Evolutionary conservation across 2,329 filamentous ascomycete genomes (phyloP).

Genomic region (Davidsoniella eucalypti): DNA sequence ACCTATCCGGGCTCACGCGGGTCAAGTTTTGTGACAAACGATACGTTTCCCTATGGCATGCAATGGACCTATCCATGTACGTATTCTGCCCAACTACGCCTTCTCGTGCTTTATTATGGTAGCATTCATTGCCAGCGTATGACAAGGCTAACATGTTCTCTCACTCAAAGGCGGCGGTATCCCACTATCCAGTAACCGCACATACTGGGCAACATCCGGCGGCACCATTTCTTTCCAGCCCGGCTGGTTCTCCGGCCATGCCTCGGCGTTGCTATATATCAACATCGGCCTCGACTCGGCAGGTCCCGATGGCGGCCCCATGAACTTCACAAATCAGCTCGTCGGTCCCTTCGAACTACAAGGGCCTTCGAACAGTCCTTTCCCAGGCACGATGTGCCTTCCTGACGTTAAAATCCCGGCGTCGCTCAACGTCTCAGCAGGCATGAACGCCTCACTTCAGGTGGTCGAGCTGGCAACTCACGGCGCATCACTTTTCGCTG

Average conservation of each 20-base stretch:
- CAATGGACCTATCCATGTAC: slow-evolving; percentile 58
- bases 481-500: slow-evolving; percentile 57
- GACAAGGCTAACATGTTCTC: slow-evolving; percentile 4
- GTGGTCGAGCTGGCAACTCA: slow-evolving; percentile 59
- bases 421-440: slow-evolving; percentile 42
- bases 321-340: slow-evolving; percentile 45
- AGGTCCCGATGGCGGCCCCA: slow-evolving; percentile 24
- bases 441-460: slow-evolving; percentile 68
- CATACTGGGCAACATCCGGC: slow-evolving; percentile 62
- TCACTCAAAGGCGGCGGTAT: slow-evolving; percentile 55
- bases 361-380: slow-evolving; percentile 56
- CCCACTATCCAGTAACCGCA: slow-evolving; percentile 53
- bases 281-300: slow-evolving; percentile 61
- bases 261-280: slow-evolving; percentile 60
- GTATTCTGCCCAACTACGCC: slow-evolving; percentile 16
- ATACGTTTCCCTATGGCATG: slow-evolving; percentile 49
- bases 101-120: neutral
- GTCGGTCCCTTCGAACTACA: slow-evolving; percentile 56
- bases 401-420: slow-evolving; percentile 59
- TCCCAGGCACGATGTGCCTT: slow-evolving; percentile 62
- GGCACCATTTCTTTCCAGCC: slow-evolving; percentile 66
- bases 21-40: slow-evolving; percentile 46
- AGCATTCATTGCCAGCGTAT: neutral
- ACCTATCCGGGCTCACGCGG: slow-evolving; percentile 51
- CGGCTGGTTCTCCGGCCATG: slow-evolving; percentile 74